These are phyloP conservation scores for Komagataella populi DNA, from an alignment of 805 yeast genomes.

Conservation along the genomic window DNA sequence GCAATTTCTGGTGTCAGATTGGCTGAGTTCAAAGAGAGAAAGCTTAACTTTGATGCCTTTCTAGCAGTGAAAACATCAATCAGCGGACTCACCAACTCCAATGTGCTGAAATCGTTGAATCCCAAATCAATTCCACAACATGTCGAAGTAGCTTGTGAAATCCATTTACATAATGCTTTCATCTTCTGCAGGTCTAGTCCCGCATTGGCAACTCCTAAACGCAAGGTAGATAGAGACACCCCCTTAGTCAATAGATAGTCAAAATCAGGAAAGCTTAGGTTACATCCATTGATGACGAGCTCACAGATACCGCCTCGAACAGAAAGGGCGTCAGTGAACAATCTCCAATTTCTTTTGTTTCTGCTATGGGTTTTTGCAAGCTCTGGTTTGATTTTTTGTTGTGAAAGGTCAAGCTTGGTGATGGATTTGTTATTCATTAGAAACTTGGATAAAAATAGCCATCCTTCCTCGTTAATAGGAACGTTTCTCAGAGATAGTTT, in stretches of 20 bases:
- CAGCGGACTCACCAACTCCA: constrained; percentile 28
- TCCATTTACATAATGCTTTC: constrained; percentile 31
- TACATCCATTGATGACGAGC: constrained; percentile 44
- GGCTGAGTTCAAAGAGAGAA: constrained; percentile 40
- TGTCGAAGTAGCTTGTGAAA: constrained; percentile 24
- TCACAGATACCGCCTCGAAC: constrained; percentile 41
- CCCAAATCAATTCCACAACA: constrained; percentile 46
- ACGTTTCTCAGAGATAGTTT: constrained; percentile 42
- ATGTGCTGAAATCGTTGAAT: constrained; percentile 34
- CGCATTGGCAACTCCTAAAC: constrained; percentile 42
- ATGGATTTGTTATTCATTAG: constrained; percentile 26
- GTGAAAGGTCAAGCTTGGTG: constrained; percentile 41
- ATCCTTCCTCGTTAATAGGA: constrained; percentile 36
- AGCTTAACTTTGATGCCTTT: constrained; percentile 20
- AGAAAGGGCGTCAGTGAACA: constrained; percentile 27
- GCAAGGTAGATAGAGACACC: constrained; percentile 25
- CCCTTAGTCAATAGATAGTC: constrained; percentile 26
- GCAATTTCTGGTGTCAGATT: constrained; percentile 24
- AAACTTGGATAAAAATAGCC: constrained; percentile 37
- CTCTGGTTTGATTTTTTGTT: constrained; percentile 35
- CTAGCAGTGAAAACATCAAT: constrained; percentile 24
- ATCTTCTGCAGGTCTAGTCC: constrained; percentile 29
- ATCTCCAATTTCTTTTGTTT: constrained; percentile 38
- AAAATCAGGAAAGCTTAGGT: constrained; percentile 27
- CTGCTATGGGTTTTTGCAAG: constrained; percentile 23